phyloP scores from a whole-genome alignment of 768 basidiomycete species.

The Cystofilobasidium ferigula region DNA sequence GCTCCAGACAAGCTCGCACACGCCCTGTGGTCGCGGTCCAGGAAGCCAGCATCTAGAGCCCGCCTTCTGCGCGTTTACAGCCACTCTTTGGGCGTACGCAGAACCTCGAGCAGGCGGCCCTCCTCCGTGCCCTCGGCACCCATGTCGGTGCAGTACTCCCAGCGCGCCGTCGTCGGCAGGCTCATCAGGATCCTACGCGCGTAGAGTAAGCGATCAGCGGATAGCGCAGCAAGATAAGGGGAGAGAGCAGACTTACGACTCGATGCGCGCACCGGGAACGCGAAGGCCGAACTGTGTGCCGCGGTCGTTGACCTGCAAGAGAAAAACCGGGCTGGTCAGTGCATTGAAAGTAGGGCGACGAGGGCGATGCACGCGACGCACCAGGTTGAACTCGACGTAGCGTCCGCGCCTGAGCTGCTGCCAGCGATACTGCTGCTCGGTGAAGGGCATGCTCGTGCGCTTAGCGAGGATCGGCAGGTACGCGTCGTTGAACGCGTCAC shows the following conservation, averaged over 20 bases:
- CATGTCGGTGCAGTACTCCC: constrained; percentile 78
- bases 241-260: constrained; percentile 48
- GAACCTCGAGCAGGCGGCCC: constrained; percentile 50
- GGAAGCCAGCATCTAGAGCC: background rate
- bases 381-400: constrained; percentile 85
- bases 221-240: background rate
- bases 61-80: constrained; percentile 37
- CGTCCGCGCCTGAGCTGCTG: constrained; percentile 62
- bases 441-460: constrained; percentile 43
- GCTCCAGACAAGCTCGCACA: too few relatives aligned
- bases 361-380: constrained; percentile 45
- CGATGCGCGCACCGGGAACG: constrained; percentile 74
- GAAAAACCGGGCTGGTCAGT: background rate
- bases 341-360: background rate
- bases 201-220: background rate
- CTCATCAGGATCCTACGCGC: constrained; percentile 26
- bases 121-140: constrained; percentile 57
- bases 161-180: constrained; percentile 70
- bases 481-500: constrained; percentile 73
- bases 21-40: background rate
- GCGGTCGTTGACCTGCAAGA: background rate
- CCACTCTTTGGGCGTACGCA: constrained; percentile 60
- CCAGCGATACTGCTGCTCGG: constrained; percentile 65
- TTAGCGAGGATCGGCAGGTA: constrained; percentile 74
- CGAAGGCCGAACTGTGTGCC: constrained; percentile 40